Conservation (phyloP, 2,329 filamentous ascomycete species). For the Xylariaceae sp. region DNA sequence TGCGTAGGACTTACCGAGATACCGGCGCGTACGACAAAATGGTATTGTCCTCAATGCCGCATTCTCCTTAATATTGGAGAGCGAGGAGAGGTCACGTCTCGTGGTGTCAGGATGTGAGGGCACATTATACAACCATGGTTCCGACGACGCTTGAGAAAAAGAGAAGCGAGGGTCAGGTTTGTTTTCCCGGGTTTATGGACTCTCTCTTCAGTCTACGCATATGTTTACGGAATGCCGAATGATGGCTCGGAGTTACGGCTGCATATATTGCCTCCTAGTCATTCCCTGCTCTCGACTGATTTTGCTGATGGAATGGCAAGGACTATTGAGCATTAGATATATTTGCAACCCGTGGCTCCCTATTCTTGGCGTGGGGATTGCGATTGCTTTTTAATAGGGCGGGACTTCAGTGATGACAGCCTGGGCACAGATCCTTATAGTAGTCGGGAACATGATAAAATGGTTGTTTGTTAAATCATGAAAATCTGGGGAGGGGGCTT, state of each 20-base stretch:
- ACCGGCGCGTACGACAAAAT: conserved; percentile 68
- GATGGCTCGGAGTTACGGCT: not conserved
- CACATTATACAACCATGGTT: not conserved
- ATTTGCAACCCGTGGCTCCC: not conserved
- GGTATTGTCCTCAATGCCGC: conserved; percentile 77
- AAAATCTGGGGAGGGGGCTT: not conserved
- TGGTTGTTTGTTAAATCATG: not conserved
- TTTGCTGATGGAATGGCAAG: not conserved
- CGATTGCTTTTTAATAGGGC: not conserved
- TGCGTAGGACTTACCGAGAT: conserved; percentile 66
- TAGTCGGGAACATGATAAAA: conserved; percentile 8
- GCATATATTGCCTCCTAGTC: not conserved
- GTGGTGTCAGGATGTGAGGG: conserved; percentile 45
- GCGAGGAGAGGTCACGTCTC: conserved; percentile 57
- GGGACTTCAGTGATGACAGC: not conserved
- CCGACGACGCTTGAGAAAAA: not conserved
- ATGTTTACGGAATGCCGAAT: not conserved
- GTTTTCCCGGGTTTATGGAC: not conserved
- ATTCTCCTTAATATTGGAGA: conserved; percentile 57
- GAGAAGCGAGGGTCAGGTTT: not conserved
- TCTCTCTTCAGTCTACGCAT: not conserved
- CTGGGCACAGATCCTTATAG: conserved; percentile 8
- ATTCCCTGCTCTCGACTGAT: not conserved
- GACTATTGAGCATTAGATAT: not conserved
- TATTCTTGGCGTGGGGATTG: conserved; percentile 2